Percentiles rank a stretch among this genome's conserved stretches.
These are phyloP conservation scores for Penicillium sp. DNA, from an alignment of 2,329 filamentous ascomycete species.

Conservation along the genomic window DNA sequence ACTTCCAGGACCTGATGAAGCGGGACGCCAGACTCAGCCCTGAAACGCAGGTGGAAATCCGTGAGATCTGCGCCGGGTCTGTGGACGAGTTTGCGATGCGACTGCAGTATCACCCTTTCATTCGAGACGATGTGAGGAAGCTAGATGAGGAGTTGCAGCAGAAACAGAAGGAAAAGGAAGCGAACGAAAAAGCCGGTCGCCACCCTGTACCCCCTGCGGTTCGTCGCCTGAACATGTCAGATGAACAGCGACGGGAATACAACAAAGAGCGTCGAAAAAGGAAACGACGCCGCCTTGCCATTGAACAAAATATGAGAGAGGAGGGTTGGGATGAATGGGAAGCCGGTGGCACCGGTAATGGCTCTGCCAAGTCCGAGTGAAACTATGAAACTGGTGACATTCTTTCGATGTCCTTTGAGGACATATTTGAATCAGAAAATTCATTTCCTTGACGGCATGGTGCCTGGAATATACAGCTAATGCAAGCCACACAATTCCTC, in stretches of 20 bases:
- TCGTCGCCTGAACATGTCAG: slow-evolving; percentile 8
- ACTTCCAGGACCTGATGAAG: slow-evolving; percentile 37
- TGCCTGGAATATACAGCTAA: neutral
- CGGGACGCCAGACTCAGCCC: slow-evolving; percentile 28
- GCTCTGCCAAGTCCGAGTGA: neutral
- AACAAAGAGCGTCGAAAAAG: slow-evolving; percentile 23
- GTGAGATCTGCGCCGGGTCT: slow-evolving; percentile 27
- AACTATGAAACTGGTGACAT: neutral
- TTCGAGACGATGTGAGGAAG: slow-evolving; percentile 16
- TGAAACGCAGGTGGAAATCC: slow-evolving; percentile 28
- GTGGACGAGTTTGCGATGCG: slow-evolving; percentile 31
- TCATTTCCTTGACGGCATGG: neutral
- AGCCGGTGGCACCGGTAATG: neutral
- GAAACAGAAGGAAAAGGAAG: neutral
- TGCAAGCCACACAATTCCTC: neutral
- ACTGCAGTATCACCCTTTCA: slow-evolving; percentile 30
- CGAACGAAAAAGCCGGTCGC: neutral
- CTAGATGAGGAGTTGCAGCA: slow-evolving; percentile 5
- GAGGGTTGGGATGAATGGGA: slow-evolving; percentile 23
- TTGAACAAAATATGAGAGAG: slow-evolving; percentile 16
- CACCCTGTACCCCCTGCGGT: slow-evolving; percentile 4
- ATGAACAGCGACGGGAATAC: slow-evolving; percentile 14
- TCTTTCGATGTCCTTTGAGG: neutral
- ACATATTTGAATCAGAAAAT: neutral
- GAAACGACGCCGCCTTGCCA: slow-evolving; percentile 20